phyloP scores from a whole-genome alignment of 495 filamentous ascomycete genomes.

The Schizothecium vesticola region DNA sequence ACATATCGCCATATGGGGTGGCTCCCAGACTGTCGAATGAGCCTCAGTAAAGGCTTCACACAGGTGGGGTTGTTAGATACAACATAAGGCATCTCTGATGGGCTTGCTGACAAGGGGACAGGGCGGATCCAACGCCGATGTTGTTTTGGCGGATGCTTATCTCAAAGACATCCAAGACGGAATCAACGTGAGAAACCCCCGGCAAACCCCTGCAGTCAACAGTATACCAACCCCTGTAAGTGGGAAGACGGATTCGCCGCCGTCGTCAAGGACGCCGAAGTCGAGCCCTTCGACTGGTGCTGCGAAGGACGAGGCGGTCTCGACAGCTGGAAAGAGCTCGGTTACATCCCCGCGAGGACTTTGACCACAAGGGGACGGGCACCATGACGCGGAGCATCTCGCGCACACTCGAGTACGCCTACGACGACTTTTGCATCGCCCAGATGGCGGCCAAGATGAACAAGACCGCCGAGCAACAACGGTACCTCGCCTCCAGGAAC shows the following conservation, averaged over 20 bases:
- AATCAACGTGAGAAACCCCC: slow-evolving; percentile 49
- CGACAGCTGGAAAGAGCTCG: slow-evolving; percentile 60
- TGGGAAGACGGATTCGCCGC: slow-evolving; percentile 70
- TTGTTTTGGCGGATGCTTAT: slow-evolving; percentile 63
- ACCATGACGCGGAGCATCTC: slow-evolving; percentile 67
- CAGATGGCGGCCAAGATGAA: slow-evolving; percentile 55
- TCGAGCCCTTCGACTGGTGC: slow-evolving; percentile 66
- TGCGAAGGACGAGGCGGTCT: slow-evolving; percentile 65
- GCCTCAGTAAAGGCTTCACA: slow-evolving; percentile 62
- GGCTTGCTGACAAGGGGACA: slow-evolving; percentile 3
- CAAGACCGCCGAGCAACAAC: slow-evolving; percentile 50
- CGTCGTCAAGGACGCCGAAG: slow-evolving; percentile 69
- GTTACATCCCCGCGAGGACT: slow-evolving; percentile 66
- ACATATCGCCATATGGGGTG: slow-evolving; percentile 67
- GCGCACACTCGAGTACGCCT: slow-evolving; percentile 69
- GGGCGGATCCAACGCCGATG: slow-evolving; percentile 78
- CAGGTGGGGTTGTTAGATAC: slow-evolving; percentile 33
- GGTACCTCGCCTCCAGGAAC: slow-evolving; percentile 54
- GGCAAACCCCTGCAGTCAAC: not conserved
- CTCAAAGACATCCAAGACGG: slow-evolving; percentile 58
- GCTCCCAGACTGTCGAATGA: slow-evolving; percentile 62
- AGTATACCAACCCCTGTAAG: slow-evolving; percentile 15
- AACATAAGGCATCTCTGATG: not conserved
- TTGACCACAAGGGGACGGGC: slow-evolving; percentile 61
- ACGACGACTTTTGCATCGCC: slow-evolving; percentile 71